Conservation (phyloP, 192 early-diverging fungal species). For the Rhizoclosmatium globosum region DNA sequence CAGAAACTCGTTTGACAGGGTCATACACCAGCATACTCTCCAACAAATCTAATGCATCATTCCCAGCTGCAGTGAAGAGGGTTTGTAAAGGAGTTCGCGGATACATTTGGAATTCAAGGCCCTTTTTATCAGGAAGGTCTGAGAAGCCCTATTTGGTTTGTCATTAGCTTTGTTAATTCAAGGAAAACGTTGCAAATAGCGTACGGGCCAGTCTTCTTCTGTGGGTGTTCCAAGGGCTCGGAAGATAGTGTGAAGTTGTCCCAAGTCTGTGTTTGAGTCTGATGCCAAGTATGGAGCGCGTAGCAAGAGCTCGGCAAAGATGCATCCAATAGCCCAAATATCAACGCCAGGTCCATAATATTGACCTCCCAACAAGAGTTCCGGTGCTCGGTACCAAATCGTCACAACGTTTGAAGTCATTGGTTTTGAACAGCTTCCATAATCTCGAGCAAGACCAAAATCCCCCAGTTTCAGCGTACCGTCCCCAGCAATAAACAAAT, state of each 20-base stretch:
- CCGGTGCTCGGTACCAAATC: conserved; percentile 95
- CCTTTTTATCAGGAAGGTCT: conserved; percentile 40
- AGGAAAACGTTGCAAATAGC: conserved; percentile 5
- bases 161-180: not conserved
- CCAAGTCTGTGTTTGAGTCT: conserved; percentile 78
- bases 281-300: conserved; percentile 89
- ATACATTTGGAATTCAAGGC: conserved; percentile 75
- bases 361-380: conserved; percentile 88
- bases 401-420: conserved; percentile 97
- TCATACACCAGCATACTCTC: conserved; percentile 88
- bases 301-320: conserved; percentile 94
- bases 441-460: conserved; percentile 99
- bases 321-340: conserved; percentile 97
- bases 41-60: conserved; percentile 86
- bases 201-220: conserved; percentile 85
- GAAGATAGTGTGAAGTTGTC: conserved; percentile 89
- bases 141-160: conserved; percentile 19
- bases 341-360: conserved; percentile 91
- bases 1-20: conserved; percentile 81
- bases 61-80: conserved; percentile 84
- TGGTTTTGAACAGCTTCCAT: conserved; percentile 77
- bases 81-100: conserved; percentile 74
- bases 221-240: conserved; percentile 83
- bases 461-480: conserved; percentile 97
- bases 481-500: conserved; percentile 69